Conservation (phyloP, 2,329 filamentous ascomycete genomes). For the Cryphonectria parasitica region DNA sequence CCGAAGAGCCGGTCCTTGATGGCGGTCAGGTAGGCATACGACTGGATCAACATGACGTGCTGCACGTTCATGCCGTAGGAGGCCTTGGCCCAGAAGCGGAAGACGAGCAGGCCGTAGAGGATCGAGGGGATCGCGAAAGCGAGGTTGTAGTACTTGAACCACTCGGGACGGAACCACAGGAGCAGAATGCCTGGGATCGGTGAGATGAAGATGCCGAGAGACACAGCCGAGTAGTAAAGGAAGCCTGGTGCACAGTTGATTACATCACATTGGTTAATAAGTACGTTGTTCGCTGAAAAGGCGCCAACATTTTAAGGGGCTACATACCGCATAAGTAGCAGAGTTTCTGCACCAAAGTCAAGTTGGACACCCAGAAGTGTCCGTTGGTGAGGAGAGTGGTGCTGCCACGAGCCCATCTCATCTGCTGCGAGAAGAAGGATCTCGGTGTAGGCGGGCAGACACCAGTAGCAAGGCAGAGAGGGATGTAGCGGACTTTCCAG, state of each 20-base stretch:
- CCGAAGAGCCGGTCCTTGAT: slow-evolving; percentile 47
- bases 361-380: slow-evolving; percentile 45
- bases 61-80: slow-evolving; percentile 48
- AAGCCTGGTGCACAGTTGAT: slow-evolving; percentile 33
- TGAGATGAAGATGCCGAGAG: slow-evolving; percentile 45
- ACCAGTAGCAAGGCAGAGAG: slow-evolving; percentile 46
- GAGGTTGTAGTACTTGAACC: slow-evolving; percentile 50
- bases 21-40: slow-evolving; percentile 47
- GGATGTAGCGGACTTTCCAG: slow-evolving; percentile 48
- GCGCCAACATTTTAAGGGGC: background rate
- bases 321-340: slow-evolving; percentile 45
- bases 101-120: slow-evolving; percentile 43
- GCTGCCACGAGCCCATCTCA: slow-evolving; percentile 47
- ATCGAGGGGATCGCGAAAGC: slow-evolving; percentile 47
- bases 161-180: slow-evolving; percentile 44
- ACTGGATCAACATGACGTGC: slow-evolving; percentile 45
- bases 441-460: slow-evolving; percentile 47
- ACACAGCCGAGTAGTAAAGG: slow-evolving; percentile 46
- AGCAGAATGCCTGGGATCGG: slow-evolving; percentile 46
- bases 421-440: slow-evolving; percentile 49
- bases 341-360: slow-evolving; percentile 45
- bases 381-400: slow-evolving; percentile 46
- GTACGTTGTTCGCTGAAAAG: background rate
- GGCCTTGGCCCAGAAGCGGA: slow-evolving; percentile 46
- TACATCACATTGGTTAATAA: background rate